Evolutionary conservation across 306 rosid genomes (phyloP).

Genomic region (Vigna radiata): DNA sequence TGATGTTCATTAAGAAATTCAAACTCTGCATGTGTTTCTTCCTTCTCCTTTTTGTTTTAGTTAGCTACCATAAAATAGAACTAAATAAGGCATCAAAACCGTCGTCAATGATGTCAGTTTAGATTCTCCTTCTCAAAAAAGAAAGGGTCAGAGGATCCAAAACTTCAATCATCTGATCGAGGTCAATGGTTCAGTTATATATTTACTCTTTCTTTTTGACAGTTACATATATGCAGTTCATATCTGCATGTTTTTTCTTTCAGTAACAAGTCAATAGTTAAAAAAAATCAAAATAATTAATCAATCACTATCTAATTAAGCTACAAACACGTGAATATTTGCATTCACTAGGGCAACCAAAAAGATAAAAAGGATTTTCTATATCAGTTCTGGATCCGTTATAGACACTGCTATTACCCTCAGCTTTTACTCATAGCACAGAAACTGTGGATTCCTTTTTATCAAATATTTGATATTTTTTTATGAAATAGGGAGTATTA

Average conservation of each 20-base stretch:
- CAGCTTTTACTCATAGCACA: too few species aligned
- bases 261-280: slow-evolving; percentile 2
- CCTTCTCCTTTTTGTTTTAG: not conserved
- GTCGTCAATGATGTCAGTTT: slow-evolving; percentile 25
- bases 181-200: slow-evolving; percentile 23
- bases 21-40: not conserved
- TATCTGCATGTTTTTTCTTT: not conserved
- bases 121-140: slow-evolving; percentile 25
- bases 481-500: too few species aligned
- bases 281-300: not conserved
- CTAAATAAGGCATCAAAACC: not conserved
- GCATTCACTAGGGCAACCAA: too few species aligned
- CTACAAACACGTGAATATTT: not conserved
- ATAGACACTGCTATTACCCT: too few species aligned
- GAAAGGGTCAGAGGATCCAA: not conserved
- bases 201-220: not conserved
- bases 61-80: not conserved
- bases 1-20: not conserved
- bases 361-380: too few species aligned
- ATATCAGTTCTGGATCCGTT: too few species aligned
- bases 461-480: too few species aligned
- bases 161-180: slow-evolving; percentile 35
- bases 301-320: not conserved
- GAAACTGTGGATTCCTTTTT: too few species aligned
- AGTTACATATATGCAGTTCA: slow-evolving; percentile 10